A percentile compares a stretch with the other conserved stretches of the same genome.
Evolutionary conservation across 164 flowering plant genomes (phyloP).

Genomic region (Kingdonia uniflora): DNA sequence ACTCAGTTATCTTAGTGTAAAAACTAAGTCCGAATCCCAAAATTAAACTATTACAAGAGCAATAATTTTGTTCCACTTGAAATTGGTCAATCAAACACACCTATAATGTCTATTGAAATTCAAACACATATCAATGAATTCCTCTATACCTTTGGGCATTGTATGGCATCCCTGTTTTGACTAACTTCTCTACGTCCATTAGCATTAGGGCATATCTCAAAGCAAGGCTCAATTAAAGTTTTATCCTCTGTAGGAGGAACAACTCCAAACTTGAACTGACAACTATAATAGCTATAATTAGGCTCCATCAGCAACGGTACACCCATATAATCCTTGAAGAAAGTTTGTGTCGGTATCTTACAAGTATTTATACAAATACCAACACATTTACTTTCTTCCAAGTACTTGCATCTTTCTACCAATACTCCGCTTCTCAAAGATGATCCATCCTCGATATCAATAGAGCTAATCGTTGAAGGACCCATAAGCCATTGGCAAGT

Average conservation of each 20-base stretch:
- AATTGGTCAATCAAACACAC: no score
- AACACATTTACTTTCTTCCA: slow-evolving; percentile 91
- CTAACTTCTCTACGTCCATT: slow-evolving; percentile 25
- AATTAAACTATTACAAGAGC: no score
- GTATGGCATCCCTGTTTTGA: slow-evolving; percentile 6
- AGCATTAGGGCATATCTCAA: slow-evolving; percentile 68
- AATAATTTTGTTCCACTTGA: no score
- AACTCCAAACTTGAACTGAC: slow-evolving; percentile 90
- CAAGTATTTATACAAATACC: slow-evolving; percentile 86
- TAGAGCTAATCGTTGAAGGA: slow-evolving; percentile 50
- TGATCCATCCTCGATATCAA: slow-evolving; percentile 69
- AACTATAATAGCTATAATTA: slow-evolving; percentile 78
- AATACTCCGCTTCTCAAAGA: slow-evolving; percentile 77
- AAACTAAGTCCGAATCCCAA: no score
- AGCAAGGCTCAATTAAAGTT: slow-evolving; percentile 61
- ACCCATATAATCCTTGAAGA: slow-evolving; percentile 85
- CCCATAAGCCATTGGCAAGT: slow-evolving; percentile 99
- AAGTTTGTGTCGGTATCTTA: slow-evolving; percentile 89
- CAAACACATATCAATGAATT: no score
- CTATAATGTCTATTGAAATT: no score
- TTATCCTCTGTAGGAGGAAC: slow-evolving; percentile 53
- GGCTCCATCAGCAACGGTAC: slow-evolving; percentile 93
- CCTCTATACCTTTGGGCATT: slow-evolving; percentile 50
- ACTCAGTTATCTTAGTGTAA: no score
- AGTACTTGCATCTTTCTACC: slow-evolving; percentile 85